These are phyloP conservation scores for Fusarium tupiense DNA, from an alignment of 2,329 filamentous ascomycete species.

Conservation along the genomic window DNA sequence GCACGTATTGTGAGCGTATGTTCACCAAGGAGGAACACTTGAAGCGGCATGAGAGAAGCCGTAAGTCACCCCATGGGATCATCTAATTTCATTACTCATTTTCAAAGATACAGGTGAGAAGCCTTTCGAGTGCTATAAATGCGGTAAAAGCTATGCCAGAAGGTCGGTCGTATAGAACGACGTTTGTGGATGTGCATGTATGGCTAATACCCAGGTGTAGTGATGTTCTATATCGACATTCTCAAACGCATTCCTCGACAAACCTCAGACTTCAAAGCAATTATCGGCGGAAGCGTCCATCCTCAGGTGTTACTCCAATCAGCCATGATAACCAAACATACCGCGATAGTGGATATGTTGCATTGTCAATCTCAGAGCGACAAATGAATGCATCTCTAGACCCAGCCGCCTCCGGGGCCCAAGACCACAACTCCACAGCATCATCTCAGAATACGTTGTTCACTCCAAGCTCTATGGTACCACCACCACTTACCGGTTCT, in stretches of 20 bases:
- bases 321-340: not conserved
- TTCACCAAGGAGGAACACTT: slow-evolving; percentile 21
- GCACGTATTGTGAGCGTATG: slow-evolving; percentile 11
- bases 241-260: not conserved
- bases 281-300: not conserved
- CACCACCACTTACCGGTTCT: not conserved
- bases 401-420: not conserved
- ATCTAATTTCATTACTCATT: not conserved
- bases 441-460: not conserved
- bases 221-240: slow-evolving; percentile 15
- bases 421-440: not conserved
- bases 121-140: slow-evolving; percentile 9
- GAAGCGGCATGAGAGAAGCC: slow-evolving; percentile 13
- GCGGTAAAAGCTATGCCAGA: slow-evolving; percentile 8
- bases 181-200: not conserved
- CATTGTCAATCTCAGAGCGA: not conserved
- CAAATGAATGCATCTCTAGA: not conserved
- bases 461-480: not conserved
- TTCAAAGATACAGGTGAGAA: slow-evolving; percentile 9
- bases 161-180: not conserved
- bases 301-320: not conserved
- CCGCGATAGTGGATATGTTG: not conserved
- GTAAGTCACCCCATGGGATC: not conserved
- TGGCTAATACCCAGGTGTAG: not conserved
- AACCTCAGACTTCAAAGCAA: not conserved